Evolutionary conservation across 1,284 basidiomycete genomes (phyloP).

Genomic region (Leccinum cinnamomeum): DNA sequence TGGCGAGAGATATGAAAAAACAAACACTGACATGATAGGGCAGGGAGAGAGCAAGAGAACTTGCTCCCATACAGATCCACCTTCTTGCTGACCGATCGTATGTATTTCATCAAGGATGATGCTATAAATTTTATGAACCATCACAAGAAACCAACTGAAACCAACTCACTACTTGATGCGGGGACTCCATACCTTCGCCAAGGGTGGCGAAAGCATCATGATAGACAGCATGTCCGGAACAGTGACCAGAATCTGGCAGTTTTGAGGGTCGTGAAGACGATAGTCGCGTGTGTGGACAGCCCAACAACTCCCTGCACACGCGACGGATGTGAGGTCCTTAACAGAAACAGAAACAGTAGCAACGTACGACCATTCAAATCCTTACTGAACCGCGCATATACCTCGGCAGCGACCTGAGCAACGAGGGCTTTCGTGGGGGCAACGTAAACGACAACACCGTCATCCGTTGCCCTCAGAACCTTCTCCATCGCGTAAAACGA

Average conservation of each 20-base stretch:
- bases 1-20: slow-evolving; percentile 1
- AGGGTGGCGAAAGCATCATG: slow-evolving; percentile 64
- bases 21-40: slow-evolving; percentile 60
- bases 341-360: not conserved
- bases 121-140: slow-evolving; percentile 32
- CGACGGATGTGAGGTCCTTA: not conserved
- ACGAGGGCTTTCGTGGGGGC: slow-evolving; percentile 75
- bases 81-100: slow-evolving; percentile 66
- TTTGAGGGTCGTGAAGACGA: slow-evolving; percentile 60
- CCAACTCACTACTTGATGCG: slow-evolving; percentile 53
- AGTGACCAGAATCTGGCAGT: slow-evolving; percentile 70
- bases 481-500: slow-evolving; percentile 76
- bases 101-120: slow-evolving; percentile 76
- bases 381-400: slow-evolving; percentile 69
- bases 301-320: slow-evolving; percentile 53
- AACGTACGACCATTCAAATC: slow-evolving; percentile 48
- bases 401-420: slow-evolving; percentile 65
- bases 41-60: slow-evolving; percentile 63
- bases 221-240: slow-evolving; percentile 69
- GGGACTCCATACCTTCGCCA: slow-evolving; percentile 60
- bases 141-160: not conserved
- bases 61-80: slow-evolving; percentile 70
- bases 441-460: slow-evolving; percentile 69
- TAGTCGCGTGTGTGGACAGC: slow-evolving; percentile 70
- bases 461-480: slow-evolving; percentile 56